Conservation (phyloP, 768 basidiomycete species). For the Mycena latifolia region DNA sequence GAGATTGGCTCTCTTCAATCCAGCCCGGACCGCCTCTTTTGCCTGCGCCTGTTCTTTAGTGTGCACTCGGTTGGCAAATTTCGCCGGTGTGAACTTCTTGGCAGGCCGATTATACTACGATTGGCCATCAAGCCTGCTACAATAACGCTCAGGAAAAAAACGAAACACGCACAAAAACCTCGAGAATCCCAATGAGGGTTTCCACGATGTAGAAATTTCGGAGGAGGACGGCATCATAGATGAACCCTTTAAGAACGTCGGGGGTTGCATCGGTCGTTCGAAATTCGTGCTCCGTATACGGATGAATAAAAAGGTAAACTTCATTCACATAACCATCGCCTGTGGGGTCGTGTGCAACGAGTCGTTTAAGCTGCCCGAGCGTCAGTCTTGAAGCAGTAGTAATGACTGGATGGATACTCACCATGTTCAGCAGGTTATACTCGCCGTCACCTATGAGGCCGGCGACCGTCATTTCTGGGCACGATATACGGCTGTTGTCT, state of each 20-base stretch:
- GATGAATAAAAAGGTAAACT: slow-evolving; percentile 5
- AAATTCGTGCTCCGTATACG: neutral
- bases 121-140: no score
- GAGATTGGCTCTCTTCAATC: no score
- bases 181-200: neutral
- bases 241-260: neutral
- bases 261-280: neutral
- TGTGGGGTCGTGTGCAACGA: slow-evolving; percentile 7
- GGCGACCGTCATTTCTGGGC: slow-evolving; percentile 21
- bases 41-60: no score
- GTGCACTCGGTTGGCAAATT: no score
- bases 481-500: slow-evolving; percentile 25
- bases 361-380: neutral
- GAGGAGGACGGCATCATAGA: neutral
- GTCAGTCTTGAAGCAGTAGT: no score
- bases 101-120: no score
- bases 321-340: slow-evolving; percentile 9
- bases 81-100: no score
- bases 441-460: slow-evolving; percentile 11
- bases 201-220: slow-evolving; percentile 7
- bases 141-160: no score
- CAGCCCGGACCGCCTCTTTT: no score
- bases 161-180: slow-evolving; percentile 1
- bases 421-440: no score
- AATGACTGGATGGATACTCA: no score